Conservation (phyloP, 768 basidiomycete species). For the Polyporus arcularius region DNA sequence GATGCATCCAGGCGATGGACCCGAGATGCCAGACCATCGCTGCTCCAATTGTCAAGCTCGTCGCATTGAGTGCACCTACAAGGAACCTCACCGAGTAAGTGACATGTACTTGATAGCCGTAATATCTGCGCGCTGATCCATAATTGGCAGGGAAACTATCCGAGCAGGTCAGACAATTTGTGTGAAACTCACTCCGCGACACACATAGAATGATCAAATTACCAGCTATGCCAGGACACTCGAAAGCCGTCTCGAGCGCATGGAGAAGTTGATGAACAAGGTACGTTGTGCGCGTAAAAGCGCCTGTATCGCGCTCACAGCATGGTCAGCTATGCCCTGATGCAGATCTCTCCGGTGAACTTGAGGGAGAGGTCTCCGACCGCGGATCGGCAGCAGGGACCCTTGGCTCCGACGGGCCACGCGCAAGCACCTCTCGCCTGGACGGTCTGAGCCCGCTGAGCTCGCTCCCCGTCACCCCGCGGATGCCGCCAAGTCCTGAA, state of each 20-base stretch:
- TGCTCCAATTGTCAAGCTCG: not conserved
- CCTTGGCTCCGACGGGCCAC: not conserved
- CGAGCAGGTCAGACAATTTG: not conserved
- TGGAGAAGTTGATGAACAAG: not conserved
- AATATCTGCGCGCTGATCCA: not conserved
- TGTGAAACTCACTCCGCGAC: no score
- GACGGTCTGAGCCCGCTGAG: not conserved
- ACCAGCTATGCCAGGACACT: slow-evolving; percentile 1
- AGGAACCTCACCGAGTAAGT: not conserved
- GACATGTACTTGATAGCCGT: no score
- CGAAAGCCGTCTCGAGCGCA: not conserved
- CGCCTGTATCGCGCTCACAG: not conserved
- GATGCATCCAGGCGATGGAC: not conserved
- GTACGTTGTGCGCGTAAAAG: not conserved
- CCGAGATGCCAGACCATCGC: not conserved
- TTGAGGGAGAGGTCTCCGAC: not conserved
- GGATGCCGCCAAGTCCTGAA: not conserved
- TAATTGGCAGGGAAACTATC: not conserved
- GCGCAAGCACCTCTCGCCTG: not conserved
- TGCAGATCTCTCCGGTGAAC: not conserved
- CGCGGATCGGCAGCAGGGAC: not conserved
- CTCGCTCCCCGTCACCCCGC: not conserved
- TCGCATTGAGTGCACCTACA: not conserved
- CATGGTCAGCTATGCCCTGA: not conserved
- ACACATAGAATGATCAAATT: not conserved